phyloP scores from a whole-genome alignment of 495 filamentous ascomycete genomes.

The Xylaria grammica region DNA sequence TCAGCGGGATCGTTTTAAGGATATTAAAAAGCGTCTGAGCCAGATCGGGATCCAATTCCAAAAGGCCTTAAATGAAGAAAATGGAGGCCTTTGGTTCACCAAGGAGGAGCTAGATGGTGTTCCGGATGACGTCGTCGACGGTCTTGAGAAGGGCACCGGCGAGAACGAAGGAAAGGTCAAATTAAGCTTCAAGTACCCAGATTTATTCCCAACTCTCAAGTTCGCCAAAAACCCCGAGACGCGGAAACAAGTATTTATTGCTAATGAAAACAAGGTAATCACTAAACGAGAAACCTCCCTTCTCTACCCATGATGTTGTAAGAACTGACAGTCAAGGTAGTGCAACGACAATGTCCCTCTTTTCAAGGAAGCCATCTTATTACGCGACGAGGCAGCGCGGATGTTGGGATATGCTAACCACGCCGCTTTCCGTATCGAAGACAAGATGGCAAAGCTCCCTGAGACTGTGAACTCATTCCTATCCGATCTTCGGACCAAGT shows the following conservation, averaged over 20 bases:
- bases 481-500: constrained; percentile 73
- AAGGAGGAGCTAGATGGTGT: constrained; percentile 63
- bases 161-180: constrained; percentile 67
- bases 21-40: constrained; percentile 67
- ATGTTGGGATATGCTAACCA: constrained; percentile 91
- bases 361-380: constrained; percentile 83
- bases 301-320: neutral
- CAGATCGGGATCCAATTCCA: constrained; percentile 62
- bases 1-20: constrained; percentile 66
- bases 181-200: constrained; percentile 67
- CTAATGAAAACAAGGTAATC: constrained; percentile 62
- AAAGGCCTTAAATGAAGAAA: constrained; percentile 67
- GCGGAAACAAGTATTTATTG: constrained; percentile 60
- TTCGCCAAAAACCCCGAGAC: constrained; percentile 61
- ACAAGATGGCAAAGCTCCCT: constrained; percentile 96
- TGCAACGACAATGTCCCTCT: constrained; percentile 84
- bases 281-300: neutral
- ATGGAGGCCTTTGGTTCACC: constrained; percentile 65
- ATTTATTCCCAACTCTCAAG: constrained; percentile 65
- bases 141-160: constrained; percentile 72
- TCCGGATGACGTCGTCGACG: constrained; percentile 58
- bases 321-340: constrained; percentile 31
- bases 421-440: constrained; percentile 87
- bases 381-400: constrained; percentile 92
- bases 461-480: constrained; percentile 86